Base-by-base conservation (phyloP, 108 stramenopile species). In the Licmophora abbreviata region DNA sequence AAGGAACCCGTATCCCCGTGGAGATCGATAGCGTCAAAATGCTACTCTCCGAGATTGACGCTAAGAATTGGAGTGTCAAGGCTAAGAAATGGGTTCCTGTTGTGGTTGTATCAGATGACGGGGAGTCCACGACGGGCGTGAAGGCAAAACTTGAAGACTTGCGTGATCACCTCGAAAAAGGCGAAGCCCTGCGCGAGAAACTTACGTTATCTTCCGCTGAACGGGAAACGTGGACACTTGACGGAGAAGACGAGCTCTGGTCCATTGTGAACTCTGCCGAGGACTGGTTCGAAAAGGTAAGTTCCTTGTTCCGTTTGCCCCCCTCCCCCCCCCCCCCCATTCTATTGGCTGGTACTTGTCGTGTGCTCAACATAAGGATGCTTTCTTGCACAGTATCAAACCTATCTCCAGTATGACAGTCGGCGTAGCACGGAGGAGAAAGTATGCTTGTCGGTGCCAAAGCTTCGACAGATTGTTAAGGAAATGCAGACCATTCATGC, bases 11-110 rank as follows among this genome's bases (percentile, higher is more conserved):
- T n/a, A 76, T 88, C 25, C 85, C 85, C 14, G 81, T 88, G 23
- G 79, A 81, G 35, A 61, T 81, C 44, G 68, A 80, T 29, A 56
- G 56, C 31, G 48, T 81, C 35, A 81, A 83, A 35, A 38, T 88
- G 49, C 66, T 88, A 18, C 85, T 83, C 59, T 61, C 79, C 25
- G 85, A 80, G 65, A 44, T 88, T 26, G 85, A 88, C 56, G 85
- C 79, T 6, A 70, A 66, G 15, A 76, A 74, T 48, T 88, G 85
- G 85, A 58, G 64, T 9, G 31, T 51, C n/a, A 83, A 81, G 46
- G 74, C 76, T 8, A 69, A 51, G 50, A 73, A 72, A 26, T 88
- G 85, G 85, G 69, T 80, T 48, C 66, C 66, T 5, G 58, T 75
- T 29, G 2, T 9, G 4, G n/a, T 17, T 44, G 43, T 8, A 18